Base-by-base conservation (phyloP, 352 stramenopile genomes). In the Globisporangium solare region DNA sequence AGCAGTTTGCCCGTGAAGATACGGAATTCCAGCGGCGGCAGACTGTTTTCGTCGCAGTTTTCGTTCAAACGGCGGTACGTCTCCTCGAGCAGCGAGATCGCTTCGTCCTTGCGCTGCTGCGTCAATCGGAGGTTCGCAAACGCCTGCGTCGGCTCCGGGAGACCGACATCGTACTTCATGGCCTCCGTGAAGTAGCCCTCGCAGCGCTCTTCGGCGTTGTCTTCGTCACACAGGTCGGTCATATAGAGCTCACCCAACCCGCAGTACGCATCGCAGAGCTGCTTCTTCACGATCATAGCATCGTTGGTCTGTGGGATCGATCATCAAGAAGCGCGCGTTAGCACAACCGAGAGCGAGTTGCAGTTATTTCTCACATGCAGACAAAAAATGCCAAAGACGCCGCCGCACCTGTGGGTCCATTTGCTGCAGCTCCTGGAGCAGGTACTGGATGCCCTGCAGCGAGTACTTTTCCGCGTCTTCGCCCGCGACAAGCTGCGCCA, bases 171-270 rank as follows among this genome's bases (percentile, higher is more conserved):
- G 61, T 92, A 88, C 68, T 91, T 82, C 63, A 98, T 79, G 37
- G 95, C 94, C 27, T 92, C 73, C 51, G 86, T 62, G 37, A 98
- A 86, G 56, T 90, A 92, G 2, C 74, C 73, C 71, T 98, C 94
- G 67, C 96, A 99, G 40, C 83, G 78, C 12, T 58, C 67, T 75
- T 99, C 96, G 20, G 97, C 97, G 64, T 98, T 86, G 56, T 95
- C 73, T 67, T 88, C 71, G 64, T 92, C 83, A 58, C 85, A 99
- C 42, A 99, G 75, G 68, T 99, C 96, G 24, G 96, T 99, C 81
- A 99, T 93, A 72, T 98, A 99, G 17, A 99, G 83, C 76, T 99
- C 97, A 12, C 89, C 93, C 14, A 99, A 76, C 8, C 86, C 91
- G 73, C 94, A 98, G 70, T 96, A 97, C 37, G 93, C 95, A 54